These are phyloP conservation scores for Chimonanthus praecox DNA, from an alignment of 164 flowering plant species.

Conservation along the genomic window DNA sequence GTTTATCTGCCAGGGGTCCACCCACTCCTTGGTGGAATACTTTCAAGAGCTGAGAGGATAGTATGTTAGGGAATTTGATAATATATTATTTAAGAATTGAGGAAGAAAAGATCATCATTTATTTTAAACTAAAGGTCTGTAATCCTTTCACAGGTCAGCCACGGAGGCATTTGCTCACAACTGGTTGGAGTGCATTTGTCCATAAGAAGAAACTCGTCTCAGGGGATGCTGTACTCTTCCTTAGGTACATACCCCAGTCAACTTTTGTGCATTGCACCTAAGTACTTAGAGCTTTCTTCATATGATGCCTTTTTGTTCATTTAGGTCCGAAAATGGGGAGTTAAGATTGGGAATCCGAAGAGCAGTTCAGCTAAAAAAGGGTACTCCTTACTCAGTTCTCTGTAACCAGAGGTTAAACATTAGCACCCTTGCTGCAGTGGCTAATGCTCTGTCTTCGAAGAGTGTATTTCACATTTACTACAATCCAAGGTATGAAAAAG, in stretches of 20 bases:
- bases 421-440: constrained; percentile 38
- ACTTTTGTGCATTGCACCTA: not conserved
- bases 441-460: constrained; percentile 49
- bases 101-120: too few relatives aligned
- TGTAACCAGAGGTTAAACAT: constrained; percentile 36
- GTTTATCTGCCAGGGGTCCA: too few relatives aligned
- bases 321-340: constrained; percentile 86
- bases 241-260: constrained; percentile 43
- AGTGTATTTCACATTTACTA: constrained; percentile 60
- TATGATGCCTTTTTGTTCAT: not conserved
- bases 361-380: constrained; percentile 54
- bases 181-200: constrained; percentile 99
- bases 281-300: not conserved
- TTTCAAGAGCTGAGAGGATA: too few relatives aligned
- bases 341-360: constrained; percentile 84
- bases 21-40: too few relatives aligned
- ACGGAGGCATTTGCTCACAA: constrained; percentile 92
- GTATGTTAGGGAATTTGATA: too few relatives aligned
- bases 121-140: too few relatives aligned
- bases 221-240: constrained; percentile 98
- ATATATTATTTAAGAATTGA: too few relatives aligned
- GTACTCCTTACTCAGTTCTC: constrained; percentile 23
- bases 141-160: constrained; percentile 70
- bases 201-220: constrained; percentile 92
- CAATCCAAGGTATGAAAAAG: constrained; percentile 74